phyloP scores from a whole-genome alignment of 2,329 filamentous ascomycete genomes.

The Aspergillus quadricinctus region DNA sequence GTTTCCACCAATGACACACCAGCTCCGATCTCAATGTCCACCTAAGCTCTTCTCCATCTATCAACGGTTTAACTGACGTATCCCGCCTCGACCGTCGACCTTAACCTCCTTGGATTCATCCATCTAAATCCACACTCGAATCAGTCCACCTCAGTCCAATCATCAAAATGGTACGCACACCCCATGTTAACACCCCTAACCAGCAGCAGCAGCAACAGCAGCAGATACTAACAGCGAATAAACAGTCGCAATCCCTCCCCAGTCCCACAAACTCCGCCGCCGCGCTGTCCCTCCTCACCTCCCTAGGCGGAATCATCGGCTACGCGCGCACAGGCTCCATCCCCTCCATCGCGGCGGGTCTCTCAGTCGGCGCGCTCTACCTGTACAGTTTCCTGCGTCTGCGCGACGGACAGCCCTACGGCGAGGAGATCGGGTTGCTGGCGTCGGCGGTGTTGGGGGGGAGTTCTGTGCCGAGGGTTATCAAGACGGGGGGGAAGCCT shows the following conservation, averaged over 20 bases:
- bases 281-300: conserved; percentile 75
- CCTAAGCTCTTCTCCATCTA: not conserved
- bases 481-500: conserved; percentile 71
- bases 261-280: conserved; percentile 59
- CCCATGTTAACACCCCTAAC: not conserved
- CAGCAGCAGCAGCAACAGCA: conserved; percentile 1
- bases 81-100: too few species aligned
- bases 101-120: too few species aligned
- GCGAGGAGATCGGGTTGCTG: conserved; percentile 81
- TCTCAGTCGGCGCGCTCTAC: conserved; percentile 75
- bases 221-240: not conserved
- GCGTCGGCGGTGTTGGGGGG: conserved; percentile 82
- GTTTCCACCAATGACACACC: not conserved
- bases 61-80: not conserved
- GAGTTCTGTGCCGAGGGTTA: conserved; percentile 78
- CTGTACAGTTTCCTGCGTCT: conserved; percentile 77
- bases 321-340: conserved; percentile 80
- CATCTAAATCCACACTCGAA: not conserved
- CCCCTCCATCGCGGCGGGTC: conserved; percentile 79
- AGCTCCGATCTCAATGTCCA: not conserved
- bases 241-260: conserved; percentile 10
- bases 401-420: conserved; percentile 69
- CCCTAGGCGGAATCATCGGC: conserved; percentile 80
- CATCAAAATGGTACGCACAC: conserved; percentile 16
- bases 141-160: not conserved